Evolutionary conservation across 1,139 yeast species (phyloP).

Genomic region (Pichia kudriavzevii): DNA sequence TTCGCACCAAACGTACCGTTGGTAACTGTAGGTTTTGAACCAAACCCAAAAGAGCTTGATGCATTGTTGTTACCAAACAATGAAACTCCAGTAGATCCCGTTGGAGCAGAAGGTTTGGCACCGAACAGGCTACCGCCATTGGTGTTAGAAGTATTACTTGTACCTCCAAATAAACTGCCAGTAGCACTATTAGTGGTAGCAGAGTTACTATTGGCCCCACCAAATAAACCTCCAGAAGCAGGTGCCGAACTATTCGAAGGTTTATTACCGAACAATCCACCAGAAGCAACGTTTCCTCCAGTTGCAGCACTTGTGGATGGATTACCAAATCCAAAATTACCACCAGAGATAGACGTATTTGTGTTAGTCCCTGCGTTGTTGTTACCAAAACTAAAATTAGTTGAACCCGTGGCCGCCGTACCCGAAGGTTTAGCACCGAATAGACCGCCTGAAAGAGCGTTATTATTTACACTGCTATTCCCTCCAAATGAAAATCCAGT

Average conservation of each 20-base stretch:
- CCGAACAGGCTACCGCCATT: constrained; percentile 26
- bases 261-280: constrained; percentile 31
- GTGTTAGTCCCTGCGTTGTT: constrained; percentile 3
- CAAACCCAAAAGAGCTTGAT: constrained; percentile 13
- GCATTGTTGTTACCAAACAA: constrained; percentile 29
- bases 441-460: constrained; percentile 16
- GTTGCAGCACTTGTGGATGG: not conserved
- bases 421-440: constrained; percentile 23
- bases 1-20: constrained; percentile 32
- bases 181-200: constrained; percentile 16
- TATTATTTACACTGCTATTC: constrained; percentile 3
- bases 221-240: constrained; percentile 11
- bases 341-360: constrained; percentile 8
- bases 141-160: constrained; percentile 10
- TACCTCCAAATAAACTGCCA: constrained; percentile 23
- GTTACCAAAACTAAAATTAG: constrained; percentile 5
- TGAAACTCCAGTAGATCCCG: constrained; percentile 27
- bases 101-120: constrained; percentile 8
- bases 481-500: constrained; percentile 11
- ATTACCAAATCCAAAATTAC: constrained; percentile 17
- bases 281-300: constrained; percentile 17
- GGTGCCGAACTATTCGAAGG: constrained; percentile 13
- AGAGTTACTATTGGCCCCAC: constrained; percentile 4
- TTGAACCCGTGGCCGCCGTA: constrained; percentile 16
- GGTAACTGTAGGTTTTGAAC: constrained; percentile 13